A percentile compares a stretch with the other conserved stretches of the same genome.
These are phyloP conservation scores for Rhizopogon roseolus DNA, from an alignment of 768 basidiomycete genomes.

Conservation along the genomic window DNA sequence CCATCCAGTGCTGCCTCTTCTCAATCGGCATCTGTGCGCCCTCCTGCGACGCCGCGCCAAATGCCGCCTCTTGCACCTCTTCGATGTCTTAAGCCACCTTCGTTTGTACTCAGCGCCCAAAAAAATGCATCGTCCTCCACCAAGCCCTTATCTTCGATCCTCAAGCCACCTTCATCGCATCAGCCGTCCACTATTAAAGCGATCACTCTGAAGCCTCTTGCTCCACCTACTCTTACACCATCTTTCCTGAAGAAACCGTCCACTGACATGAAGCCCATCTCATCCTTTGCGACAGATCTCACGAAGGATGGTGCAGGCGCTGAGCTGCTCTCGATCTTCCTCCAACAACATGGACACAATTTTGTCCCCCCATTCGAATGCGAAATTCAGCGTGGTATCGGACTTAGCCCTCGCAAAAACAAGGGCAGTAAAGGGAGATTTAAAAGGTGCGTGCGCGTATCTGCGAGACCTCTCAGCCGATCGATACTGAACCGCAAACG, in stretches of 20 bases:
- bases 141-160: constrained; percentile 9
- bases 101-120: not conserved
- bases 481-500: not conserved
- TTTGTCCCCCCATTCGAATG: constrained; percentile 31
- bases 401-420: constrained; percentile 55
- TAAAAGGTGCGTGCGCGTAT: constrained; percentile 35
- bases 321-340: constrained; percentile 48
- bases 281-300: constrained; percentile 49
- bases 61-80: not conserved
- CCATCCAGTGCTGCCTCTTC: not conserved
- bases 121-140: not conserved
- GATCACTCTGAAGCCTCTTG: constrained; percentile 20
- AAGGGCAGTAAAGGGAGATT: constrained; percentile 41
- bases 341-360: constrained; percentile 40
- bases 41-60: not conserved
- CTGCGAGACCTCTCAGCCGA: not conserved
- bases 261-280: constrained; percentile 38
- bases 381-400: constrained; percentile 45
- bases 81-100: constrained; percentile 11
- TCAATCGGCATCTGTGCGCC: not conserved
- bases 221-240: constrained; percentile 24
- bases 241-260: constrained; percentile 21
- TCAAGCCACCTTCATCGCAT: constrained; percentile 24
- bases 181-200: not conserved
- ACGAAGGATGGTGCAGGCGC: constrained; percentile 44